phyloP scores from a whole-genome alignment of 1,284 basidiomycete genomes.

The Phylloboletellus chloephorus region DNA sequence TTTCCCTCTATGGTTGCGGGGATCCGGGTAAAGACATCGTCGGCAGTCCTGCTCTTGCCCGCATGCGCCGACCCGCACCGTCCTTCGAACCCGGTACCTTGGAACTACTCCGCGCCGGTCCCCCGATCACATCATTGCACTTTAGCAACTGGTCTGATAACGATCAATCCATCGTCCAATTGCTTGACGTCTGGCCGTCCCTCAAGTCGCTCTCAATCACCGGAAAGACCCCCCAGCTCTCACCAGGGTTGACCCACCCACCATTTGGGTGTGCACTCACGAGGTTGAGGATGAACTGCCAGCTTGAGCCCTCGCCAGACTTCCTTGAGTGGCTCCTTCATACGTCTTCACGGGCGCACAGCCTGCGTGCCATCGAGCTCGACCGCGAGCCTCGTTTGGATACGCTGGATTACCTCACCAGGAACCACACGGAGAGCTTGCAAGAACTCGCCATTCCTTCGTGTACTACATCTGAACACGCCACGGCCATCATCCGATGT shows the following conservation, averaged over 20 bases:
- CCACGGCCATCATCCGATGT: slow-evolving; percentile 45
- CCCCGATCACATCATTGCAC: slow-evolving; percentile 49
- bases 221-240: slow-evolving; percentile 52
- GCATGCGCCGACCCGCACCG: slow-evolving; percentile 46
- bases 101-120: slow-evolving; percentile 47
- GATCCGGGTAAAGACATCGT: slow-evolving; percentile 43
- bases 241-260: slow-evolving; percentile 35
- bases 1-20: slow-evolving; percentile 55
- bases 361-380: slow-evolving; percentile 49
- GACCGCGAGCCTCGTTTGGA: slow-evolving; percentile 51
- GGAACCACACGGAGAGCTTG: slow-evolving; percentile 43
- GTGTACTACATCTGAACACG: slow-evolving; percentile 44
- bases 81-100: slow-evolving; percentile 53
- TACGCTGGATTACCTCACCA: slow-evolving; percentile 48
- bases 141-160: slow-evolving; percentile 70
- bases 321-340: slow-evolving; percentile 66
- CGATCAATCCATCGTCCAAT: slow-evolving; percentile 49
- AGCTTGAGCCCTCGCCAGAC: slow-evolving; percentile 50
- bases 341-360: slow-evolving; percentile 40
- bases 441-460: slow-evolving; percentile 53
- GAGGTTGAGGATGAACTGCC: slow-evolving; percentile 57
- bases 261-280: slow-evolving; percentile 45
- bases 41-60: slow-evolving; percentile 41
- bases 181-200: slow-evolving; percentile 57
- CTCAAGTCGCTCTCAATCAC: slow-evolving; percentile 52